Base-by-base conservation (phyloP, 202 grass and related monocot genomes). In the Setaria viridis region DNA sequence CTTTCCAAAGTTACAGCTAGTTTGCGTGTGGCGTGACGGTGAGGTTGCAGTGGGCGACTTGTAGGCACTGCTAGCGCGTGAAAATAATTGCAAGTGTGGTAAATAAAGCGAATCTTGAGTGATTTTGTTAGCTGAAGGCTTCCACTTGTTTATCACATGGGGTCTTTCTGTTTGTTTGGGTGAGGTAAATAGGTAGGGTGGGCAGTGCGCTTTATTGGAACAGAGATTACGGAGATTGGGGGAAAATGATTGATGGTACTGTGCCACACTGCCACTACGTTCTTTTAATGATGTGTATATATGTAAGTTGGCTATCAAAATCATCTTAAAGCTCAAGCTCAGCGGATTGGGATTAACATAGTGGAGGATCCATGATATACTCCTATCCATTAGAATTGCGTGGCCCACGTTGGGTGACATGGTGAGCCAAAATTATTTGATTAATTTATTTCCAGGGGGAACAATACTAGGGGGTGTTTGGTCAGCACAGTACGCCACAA, bases 111-210 rank as follows among this genome's bases (percentile, higher is more conserved):
- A 17, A 32, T 65, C 0, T 0, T 76, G 53, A 16, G 7, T 81
- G 10, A 17, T 81, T 17, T 81, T 0, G 21, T 58, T 37, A 2
- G 1, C 11, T 6, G 14, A 51, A 11, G 37, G 16, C 5, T 10
- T 66, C 35, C 15, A n/a, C 60, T 55, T 76, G 72, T 65, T 30
- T 80, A 33, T 51, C 76, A 54, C 76, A 65, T 65, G 67, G 76
- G 7, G 48, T 54, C 29, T 34, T 45, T 39, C 73, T 14, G 21
- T 86, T 65, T 5, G 10, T 20, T 64, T 37, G 20, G 16, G 15
- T 59, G 66, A 81, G 41, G 66, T 81, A 55, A 78, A 21, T 70
- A 70, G 21, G 10, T 32, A 45, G 37, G 79, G 79, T 71, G 79
- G 79, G 66, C 66, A 59, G 5, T 60, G 58, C 15, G 8, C 67